These are phyloP conservation scores for Pythium brassicae DNA, from an alignment of 352 stramenopile species.

Conservation along the genomic window DNA sequence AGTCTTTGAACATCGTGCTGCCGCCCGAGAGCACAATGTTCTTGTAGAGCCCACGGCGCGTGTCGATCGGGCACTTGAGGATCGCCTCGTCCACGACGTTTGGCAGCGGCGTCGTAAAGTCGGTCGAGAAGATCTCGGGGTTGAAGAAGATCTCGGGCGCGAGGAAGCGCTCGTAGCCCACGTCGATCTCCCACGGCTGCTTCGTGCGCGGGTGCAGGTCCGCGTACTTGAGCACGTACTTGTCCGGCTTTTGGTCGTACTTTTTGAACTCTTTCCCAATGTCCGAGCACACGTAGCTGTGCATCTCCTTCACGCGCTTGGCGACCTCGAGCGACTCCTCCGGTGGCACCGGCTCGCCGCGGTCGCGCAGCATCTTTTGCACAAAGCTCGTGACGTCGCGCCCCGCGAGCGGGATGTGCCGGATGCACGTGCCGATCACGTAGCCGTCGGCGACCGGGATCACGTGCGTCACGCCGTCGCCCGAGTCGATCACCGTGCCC, in stretches of 20 bases:
- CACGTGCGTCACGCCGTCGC: conserved; percentile 93
- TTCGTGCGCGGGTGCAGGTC: conserved; percentile 77
- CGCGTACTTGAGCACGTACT: conserved; percentile 89
- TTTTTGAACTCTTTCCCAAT: conserved; percentile 95
- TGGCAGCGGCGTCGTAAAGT: conserved; percentile 91
- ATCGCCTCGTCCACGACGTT: conserved; percentile 95
- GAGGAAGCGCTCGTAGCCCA: conserved; percentile 93
- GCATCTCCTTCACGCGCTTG: conserved; percentile 91
- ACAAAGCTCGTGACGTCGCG: conserved; percentile 96
- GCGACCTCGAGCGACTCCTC: conserved; percentile 91
- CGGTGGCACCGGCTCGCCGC: conserved; percentile 87
- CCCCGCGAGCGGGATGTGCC: conserved; percentile 92
- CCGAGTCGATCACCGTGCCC: conserved; percentile 93
- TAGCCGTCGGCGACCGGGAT: conserved; percentile 94
- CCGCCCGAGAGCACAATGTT: conserved; percentile 96
- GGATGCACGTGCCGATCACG: conserved; percentile 94
- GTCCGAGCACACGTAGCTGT: conserved; percentile 95
- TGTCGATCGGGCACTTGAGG: conserved; percentile 95
- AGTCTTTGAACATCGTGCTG: conserved; percentile 97
- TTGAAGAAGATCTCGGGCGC: conserved; percentile 97
- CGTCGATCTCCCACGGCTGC: conserved; percentile 86
- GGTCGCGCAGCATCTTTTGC: conserved; percentile 91
- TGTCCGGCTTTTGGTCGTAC: conserved; percentile 91
- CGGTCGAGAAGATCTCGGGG: conserved; percentile 94
- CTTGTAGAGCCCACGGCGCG: conserved; percentile 91